Conservation (phyloP, 108 stramenopile genomes). For the Parietichytrium sp. region DNA sequence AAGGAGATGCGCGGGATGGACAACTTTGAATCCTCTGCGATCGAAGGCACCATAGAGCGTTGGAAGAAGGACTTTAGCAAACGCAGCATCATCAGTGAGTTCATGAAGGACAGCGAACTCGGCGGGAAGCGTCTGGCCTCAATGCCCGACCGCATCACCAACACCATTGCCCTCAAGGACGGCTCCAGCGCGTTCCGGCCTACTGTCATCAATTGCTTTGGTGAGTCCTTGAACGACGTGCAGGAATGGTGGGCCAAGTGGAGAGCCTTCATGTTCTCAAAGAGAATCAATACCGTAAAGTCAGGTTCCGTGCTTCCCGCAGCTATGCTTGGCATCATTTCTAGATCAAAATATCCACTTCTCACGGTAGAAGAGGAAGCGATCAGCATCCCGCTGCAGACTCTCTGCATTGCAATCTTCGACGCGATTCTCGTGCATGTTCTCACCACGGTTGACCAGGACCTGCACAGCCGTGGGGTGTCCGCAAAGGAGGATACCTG, state of each 20-base stretch:
- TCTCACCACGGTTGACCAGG: not conserved
- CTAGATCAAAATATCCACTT: constrained; percentile 46
- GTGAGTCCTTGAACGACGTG: not conserved
- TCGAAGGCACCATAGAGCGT: not conserved
- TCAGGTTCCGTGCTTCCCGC: not conserved
- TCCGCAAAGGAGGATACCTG: not conserved
- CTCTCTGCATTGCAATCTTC: constrained; percentile 44
- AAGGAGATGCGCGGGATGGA: not conserved
- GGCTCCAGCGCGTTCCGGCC: constrained; percentile 36
- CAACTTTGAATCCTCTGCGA: not conserved
- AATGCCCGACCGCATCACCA: constrained; percentile 53
- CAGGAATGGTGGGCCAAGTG: constrained; percentile 43
- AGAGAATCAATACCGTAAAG: not conserved
- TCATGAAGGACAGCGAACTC: constrained; percentile 42
- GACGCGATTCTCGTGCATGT: constrained; percentile 49
- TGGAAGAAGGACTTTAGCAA: constrained; percentile 33
- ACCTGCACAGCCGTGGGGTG: not conserved
- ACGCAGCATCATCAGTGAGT: constrained; percentile 43
- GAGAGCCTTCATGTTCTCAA: constrained; percentile 6
- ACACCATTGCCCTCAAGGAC: constrained; percentile 33
- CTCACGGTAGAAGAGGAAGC: constrained; percentile 43
- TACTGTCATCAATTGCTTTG: constrained; percentile 50
- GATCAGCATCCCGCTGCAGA: constrained; percentile 47
- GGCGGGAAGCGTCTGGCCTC: constrained; percentile 46
- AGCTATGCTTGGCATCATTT: constrained; percentile 15